A percentile compares a stretch with the other conserved stretches of the same genome.
Evolutionary conservation across 345 rosid species (phyloP).

Genomic region (Gossypium anomalum): DNA sequence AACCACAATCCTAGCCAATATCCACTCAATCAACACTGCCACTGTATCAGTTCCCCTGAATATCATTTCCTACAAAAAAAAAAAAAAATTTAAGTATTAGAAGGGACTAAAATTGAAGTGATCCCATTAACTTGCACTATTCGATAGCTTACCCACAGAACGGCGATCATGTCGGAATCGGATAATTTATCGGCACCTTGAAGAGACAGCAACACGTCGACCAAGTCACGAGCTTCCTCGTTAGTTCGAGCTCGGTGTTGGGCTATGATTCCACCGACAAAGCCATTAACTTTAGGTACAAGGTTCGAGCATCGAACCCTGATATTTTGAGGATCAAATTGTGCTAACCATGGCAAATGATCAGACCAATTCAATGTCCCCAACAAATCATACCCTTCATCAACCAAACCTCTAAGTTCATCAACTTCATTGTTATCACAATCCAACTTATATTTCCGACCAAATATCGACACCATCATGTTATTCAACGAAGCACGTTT

Average conservation of each 20-base stretch:
- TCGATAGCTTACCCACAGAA: slow-evolving; percentile 58
- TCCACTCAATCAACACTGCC: slow-evolving; percentile 88
- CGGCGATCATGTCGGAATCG: slow-evolving; percentile 69
- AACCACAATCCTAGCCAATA: slow-evolving; percentile 71
- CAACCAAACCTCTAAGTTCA: slow-evolving; percentile 49
- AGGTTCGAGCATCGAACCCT: slow-evolving; percentile 59
- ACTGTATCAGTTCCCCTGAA: slow-evolving; percentile 88
- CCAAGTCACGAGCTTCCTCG: slow-evolving; percentile 47
- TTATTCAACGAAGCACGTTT: slow-evolving; percentile 63
- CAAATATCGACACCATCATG: slow-evolving; percentile 79
- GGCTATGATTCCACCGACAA: slow-evolving; percentile 46
- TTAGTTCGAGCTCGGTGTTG: slow-evolving; percentile 40
- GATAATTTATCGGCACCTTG: slow-evolving; percentile 50
- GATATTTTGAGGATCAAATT: slow-evolving; percentile 62
- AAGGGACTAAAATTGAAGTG: no score
- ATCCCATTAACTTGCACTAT: no score
- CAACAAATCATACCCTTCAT: slow-evolving; percentile 60
- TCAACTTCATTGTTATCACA: slow-evolving; percentile 31
- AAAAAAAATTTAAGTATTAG: slow-evolving; percentile 10
- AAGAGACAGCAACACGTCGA: slow-evolving; percentile 61
- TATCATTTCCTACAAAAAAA: slow-evolving; percentile 67
- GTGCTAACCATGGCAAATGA: slow-evolving; percentile 61
- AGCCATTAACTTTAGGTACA: slow-evolving; percentile 61
- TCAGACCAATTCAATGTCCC: slow-evolving; percentile 70
- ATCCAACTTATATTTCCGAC: slow-evolving; percentile 41